phyloP scores from a whole-genome alignment of 257 asterid species.

The Lycium barbarum region DNA sequence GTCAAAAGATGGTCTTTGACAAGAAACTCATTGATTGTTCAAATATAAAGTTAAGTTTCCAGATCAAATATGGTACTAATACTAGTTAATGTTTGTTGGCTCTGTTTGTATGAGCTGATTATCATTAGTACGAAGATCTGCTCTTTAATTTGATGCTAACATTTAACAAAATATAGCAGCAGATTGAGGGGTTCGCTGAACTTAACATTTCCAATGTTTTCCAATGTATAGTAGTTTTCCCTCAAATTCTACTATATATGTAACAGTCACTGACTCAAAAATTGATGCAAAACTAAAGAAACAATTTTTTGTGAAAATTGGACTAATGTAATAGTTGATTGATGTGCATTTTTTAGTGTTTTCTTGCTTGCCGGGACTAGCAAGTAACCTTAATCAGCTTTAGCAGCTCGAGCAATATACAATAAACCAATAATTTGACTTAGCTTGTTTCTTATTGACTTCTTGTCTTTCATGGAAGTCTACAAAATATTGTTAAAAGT shows the following conservation, averaged over 20 bases:
- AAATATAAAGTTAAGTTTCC: background rate
- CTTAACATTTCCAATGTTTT: too few species aligned
- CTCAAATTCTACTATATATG: too few species aligned
- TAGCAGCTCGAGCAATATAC: constrained; percentile 42
- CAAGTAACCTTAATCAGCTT: constrained; percentile 30
- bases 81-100: too few species aligned
- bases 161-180: background rate
- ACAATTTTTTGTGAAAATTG: background rate
- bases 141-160: background rate
- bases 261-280: too few species aligned
- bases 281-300: too few species aligned
- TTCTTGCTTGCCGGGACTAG: constrained; percentile 36
- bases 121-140: too few species aligned
- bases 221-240: too few species aligned
- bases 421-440: constrained; percentile 39
- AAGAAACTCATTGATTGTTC: background rate
- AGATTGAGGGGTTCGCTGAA: too few species aligned
- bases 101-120: too few species aligned
- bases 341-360: background rate
- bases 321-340: background rate
- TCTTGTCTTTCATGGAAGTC: background rate
- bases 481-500: background rate
- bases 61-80: background rate
- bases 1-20: background rate
- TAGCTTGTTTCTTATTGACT: background rate